A percentile compares a stretch with the other conserved stretches of the same genome.
Conservation (phyloP, 192 early-diverging fungal species). For the Fimicolochytrium jonesii region DNA sequence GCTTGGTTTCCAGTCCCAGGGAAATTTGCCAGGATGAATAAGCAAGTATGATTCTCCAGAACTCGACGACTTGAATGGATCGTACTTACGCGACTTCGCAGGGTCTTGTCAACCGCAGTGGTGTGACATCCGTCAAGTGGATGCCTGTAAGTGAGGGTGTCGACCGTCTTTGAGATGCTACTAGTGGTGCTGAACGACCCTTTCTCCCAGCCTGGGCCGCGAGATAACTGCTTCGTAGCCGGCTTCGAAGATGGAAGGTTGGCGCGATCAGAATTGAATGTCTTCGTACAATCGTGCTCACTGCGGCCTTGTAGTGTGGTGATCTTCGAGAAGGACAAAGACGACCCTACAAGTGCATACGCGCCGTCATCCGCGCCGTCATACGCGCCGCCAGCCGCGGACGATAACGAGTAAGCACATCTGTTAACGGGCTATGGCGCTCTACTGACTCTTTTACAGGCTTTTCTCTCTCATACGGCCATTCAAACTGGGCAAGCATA, state of each 20-base stretch:
- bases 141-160: constrained; percentile 51
- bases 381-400: background rate
- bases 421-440: background rate
- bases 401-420: constrained; percentile 6
- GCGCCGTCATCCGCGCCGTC: constrained; percentile 22
- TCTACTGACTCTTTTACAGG: background rate
- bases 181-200: background rate
- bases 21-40: constrained; percentile 81
- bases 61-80: background rate
- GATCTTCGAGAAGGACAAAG: constrained; percentile 81
- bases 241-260: constrained; percentile 74
- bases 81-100: constrained; percentile 10
- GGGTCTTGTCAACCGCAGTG: constrained; percentile 59
- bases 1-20: constrained; percentile 85
- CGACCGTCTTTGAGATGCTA: background rate
- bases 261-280: background rate
- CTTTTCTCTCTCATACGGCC: constrained; percentile 57
- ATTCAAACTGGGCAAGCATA: constrained; percentile 62
- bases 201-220: background rate
- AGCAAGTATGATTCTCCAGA: constrained; percentile 49
- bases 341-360: constrained; percentile 55
- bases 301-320: constrained; percentile 54
- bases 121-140: constrained; percentile 84
- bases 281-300: background rate
- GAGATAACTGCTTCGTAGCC: constrained; percentile 72